These are phyloP conservation scores for Xylariaceae sp. DNA, from an alignment of 2,329 filamentous ascomycete genomes.

Conservation along the genomic window DNA sequence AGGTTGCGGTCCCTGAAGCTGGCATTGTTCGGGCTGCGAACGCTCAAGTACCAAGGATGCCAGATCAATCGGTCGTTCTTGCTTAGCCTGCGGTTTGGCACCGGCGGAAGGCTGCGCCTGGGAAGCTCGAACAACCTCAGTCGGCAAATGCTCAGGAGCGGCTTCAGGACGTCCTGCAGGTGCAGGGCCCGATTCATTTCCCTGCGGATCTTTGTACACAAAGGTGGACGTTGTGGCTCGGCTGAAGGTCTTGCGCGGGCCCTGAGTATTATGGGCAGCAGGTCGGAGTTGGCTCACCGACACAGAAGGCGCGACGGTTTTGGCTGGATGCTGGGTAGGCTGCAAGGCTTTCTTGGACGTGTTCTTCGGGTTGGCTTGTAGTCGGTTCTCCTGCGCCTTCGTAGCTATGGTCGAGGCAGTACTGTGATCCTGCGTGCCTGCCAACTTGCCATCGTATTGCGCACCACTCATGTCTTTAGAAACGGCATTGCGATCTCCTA, in stretches of 20 bases:
- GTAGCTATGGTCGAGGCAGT: slow-evolving; percentile 23
- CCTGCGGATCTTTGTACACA: slow-evolving; percentile 29
- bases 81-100: background rate
- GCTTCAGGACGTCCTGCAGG: slow-evolving; percentile 2
- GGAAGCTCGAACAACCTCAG: background rate
- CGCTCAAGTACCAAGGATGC: background rate
- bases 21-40: slow-evolving; percentile 1
- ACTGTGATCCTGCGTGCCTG: slow-evolving; percentile 29
- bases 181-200: background rate
- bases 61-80: slow-evolving; percentile 5
- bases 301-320: slow-evolving; percentile 22
- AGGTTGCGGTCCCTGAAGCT: background rate
- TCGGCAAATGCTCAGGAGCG: slow-evolving; percentile 4
- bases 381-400: slow-evolving; percentile 45
- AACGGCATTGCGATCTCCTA: slow-evolving; percentile 78
- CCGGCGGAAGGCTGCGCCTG: slow-evolving; percentile 11
- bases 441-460: slow-evolving; percentile 30
- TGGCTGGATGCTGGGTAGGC: slow-evolving; percentile 35
- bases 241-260: background rate
- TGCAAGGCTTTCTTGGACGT: slow-evolving; percentile 35
- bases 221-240: slow-evolving; percentile 7
- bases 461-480: slow-evolving; percentile 34
- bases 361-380: slow-evolving; percentile 11
- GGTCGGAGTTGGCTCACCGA: slow-evolving; percentile 24
- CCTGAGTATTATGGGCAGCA: slow-evolving; percentile 1